phyloP scores from a whole-genome alignment of 441 rosid species.

The Adansonia gregorii region DNA sequence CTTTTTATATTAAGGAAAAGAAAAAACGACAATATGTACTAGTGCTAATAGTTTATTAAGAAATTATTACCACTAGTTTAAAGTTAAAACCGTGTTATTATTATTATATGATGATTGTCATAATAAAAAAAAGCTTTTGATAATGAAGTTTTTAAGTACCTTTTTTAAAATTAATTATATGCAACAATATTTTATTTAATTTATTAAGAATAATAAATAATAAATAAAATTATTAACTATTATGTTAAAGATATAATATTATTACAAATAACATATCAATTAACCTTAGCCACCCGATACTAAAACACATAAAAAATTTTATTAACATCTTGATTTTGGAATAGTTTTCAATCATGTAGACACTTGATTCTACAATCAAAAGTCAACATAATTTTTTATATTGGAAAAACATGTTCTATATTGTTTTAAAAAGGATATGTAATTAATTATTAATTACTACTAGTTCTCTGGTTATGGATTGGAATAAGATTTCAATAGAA shows the following conservation, averaged over 20 bases:
- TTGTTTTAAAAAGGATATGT: not conserved
- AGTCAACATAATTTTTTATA: not conserved
- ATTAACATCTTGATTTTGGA: not conserved
- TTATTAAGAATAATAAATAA: too few relatives aligned
- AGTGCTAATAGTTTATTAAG: too few relatives aligned
- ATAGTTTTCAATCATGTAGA: not conserved
- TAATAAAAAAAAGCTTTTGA: not conserved
- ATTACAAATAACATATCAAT: not conserved
- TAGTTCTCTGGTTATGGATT: not conserved
- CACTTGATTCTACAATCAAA: not conserved
- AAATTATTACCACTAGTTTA: too few relatives aligned
- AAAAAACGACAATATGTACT: not conserved
- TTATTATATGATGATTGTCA: too few relatives aligned
- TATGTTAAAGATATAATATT: not conserved
- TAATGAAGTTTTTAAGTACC: not conserved
- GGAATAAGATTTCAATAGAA: not conserved
- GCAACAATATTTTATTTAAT: too few relatives aligned
- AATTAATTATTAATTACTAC: not conserved
- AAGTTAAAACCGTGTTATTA: too few relatives aligned
- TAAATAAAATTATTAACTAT: too few relatives aligned
- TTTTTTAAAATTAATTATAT: too few relatives aligned
- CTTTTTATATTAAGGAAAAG: too few relatives aligned
- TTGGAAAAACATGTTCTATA: not conserved
- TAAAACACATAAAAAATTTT: not conserved
- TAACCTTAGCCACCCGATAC: not conserved